Percentiles rank a stretch among this genome's conserved stretches.
These are phyloP conservation scores for Elongisporangium senticosum DNA, from an alignment of 352 stramenopile species.

Conservation along the genomic window DNA sequence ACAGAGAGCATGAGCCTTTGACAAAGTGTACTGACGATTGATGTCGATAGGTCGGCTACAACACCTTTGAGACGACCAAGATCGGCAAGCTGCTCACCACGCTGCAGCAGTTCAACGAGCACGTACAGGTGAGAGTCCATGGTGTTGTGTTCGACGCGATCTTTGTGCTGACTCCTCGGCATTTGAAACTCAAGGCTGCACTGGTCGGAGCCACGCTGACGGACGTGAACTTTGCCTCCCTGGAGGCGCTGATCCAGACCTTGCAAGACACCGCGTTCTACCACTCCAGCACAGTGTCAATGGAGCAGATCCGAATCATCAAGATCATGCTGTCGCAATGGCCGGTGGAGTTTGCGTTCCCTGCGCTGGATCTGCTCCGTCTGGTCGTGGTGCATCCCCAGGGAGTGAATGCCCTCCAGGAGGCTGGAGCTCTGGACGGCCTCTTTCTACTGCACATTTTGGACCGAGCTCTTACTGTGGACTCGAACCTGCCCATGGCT, in stretches of 20 bases:
- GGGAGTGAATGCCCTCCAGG: conserved; percentile 36
- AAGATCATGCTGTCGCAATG: conserved; percentile 59
- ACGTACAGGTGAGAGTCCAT: conserved; percentile 40
- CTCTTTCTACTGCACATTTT: background rate
- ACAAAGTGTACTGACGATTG: conserved; percentile 19
- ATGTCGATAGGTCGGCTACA: conserved; percentile 64
- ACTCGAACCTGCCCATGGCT: conserved; percentile 41
- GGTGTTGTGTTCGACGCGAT: conserved; percentile 3
- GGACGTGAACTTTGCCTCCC: conserved; percentile 43
- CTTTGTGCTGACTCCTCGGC: background rate
- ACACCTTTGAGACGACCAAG: conserved; percentile 90
- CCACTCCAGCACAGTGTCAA: conserved; percentile 85
- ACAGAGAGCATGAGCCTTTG: conserved; percentile 6
- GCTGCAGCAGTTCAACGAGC: conserved; percentile 87
- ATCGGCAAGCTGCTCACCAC: conserved; percentile 90
- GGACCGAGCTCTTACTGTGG: conserved; percentile 15
- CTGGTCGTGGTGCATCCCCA: conserved; percentile 88
- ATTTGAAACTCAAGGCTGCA: background rate
- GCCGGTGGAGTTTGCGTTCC: conserved; percentile 79
- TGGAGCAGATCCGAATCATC: conserved; percentile 55
- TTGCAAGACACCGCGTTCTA: conserved; percentile 87
- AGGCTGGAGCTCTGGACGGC: conserved; percentile 16
- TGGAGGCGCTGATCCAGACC: conserved; percentile 54
- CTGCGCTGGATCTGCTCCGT: conserved; percentile 89
- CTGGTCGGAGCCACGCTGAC: conserved; percentile 18